Base-by-base conservation (phyloP, 140 eudicot species). In the Oenanthe javanica region DNA sequence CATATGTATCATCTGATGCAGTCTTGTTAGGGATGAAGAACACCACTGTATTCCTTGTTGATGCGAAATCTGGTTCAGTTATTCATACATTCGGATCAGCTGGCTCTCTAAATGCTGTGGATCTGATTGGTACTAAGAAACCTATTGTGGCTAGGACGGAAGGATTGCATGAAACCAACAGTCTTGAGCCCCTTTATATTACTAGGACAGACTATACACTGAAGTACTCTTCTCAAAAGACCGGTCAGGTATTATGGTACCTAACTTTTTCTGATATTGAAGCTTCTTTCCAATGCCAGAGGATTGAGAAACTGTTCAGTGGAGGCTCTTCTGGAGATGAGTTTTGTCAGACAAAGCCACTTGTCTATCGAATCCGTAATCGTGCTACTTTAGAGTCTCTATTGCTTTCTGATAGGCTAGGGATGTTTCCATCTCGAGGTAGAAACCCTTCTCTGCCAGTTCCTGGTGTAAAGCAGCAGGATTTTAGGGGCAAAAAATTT, bases 171-270 rank as follows among this genome's bases (percentile, higher is more conserved):
- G 89, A 81, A 12, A 77, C 84, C 31, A 67, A 82, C 81, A 55
- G 77, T 82, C 85, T 81, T 77, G 89, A 87, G 54, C 86, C 84
- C 21, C 93, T 94, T 59, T 89, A 89, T 77, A 72, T 94, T 84
- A 92, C 88, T 51, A 92, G 99, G 76, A 92, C 87, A 63, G 99
- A 95, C 84, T 95, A 95, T 78, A 83, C 86, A 73, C 52, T 95
- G 59, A 87, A 84, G 78, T 88, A 86, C 48, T 85, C 87, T 72
- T 92, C 97, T 48, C 74, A 74, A 42, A 83, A 81, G 85, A 84
- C 96, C 11, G 97, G 97, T 45, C 77, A 87, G 50, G 86, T 87
- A 40, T 43, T 92, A 57, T 95, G 99, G 97, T 78, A 87, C 81
- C 86, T 92, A 38, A 86, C 69, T 80, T 86, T 92, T 87, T 88